Base-by-base conservation (phyloP, 192 early-diverging fungal species). In the Martensiomyces pterosporus region DNA sequence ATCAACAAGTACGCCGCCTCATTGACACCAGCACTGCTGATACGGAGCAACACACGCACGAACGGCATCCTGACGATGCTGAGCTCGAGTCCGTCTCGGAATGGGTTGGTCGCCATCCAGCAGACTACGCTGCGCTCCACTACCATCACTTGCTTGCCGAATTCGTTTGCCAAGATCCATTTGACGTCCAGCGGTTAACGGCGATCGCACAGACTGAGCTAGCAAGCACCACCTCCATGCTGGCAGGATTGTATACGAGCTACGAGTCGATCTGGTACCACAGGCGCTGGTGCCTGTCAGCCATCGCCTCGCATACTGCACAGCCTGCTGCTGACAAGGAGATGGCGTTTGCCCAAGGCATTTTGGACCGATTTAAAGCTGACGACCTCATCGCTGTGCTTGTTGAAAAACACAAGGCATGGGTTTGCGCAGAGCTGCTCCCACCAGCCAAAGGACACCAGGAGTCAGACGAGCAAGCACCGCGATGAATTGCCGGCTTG, bases 231-330 rank as follows among this genome's bases (percentile, higher is more conserved):
- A 22, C 37, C 9, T 24, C 24, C n/a, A 37, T 25, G 10, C 27
- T 71, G 15, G 21, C 27, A 10, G 42, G 56, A 2, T 19, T 60
- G 9, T 71, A 64, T 18, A 33, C 56, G 1, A 41, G 47, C 9
- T 71, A 71, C 26, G 67, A 71, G 43, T 63, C 67, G 4, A 44
- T 64, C 22, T 71, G 67, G 67, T 33, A 56, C 18, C 67, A 71
- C 24, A 55, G 67, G 8, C 60, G 67, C 42, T 64, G 67, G 67
- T 71, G 60, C 44, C 43, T 64, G 12, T 36, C 16, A 3, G 32
- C 23, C 12, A 2, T 42, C 15, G 42, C 27, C 9, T 17, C 29
- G 16, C 18, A 14, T 3, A 47, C 10, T n/a, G 25, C 36, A 7
- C 13, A 41, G 16, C 8, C 17, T 3, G 16, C 27, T 9, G 21